Evolutionary conservation across 2,329 filamentous ascomycete genomes (phyloP), one percentile per base, ranked within the genome.

Genomic region (Colletotrichum spinosum): DNA sequence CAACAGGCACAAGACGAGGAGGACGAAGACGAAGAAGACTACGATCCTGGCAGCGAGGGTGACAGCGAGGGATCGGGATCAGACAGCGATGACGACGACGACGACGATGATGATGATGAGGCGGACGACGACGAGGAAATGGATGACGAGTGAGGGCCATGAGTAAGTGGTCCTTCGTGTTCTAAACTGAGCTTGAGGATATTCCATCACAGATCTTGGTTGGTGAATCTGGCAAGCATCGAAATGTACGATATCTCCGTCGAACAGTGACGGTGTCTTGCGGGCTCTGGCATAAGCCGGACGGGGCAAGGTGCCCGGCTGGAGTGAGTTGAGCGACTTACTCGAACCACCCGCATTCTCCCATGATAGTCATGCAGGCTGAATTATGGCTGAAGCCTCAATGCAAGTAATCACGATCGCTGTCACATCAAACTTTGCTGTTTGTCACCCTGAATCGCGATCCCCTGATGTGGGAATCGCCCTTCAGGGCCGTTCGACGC

Each of bases 11-110:
- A 86, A 64, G 86, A 89, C 42, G 87, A 88, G 53, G 87, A 89
- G 60, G 88, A 89, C 53, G 87, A 89, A 60, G 81, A 88, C 5
- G 88, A 90, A 69, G 88, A 90, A 69, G 88, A 90, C 70, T 90
- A 90, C 69, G 86, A 90, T 64, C 88, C 88, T 0, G 86, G 86
- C 0, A 86, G 82, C 44, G 86, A 88, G 6, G 86, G 80, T 0
- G 86, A 88, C 6, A 88, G 85, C 56, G 87, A 86, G 10, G 86
- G 87, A 0, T 85, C 82, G 1, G 86, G 86, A 2, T 83, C 81
- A 0, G 85, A 86, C 3, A 85, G 82, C 2, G 82, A 82, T 0
- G 82, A 79, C 0, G 80, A 77, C 0, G 80, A 76, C 1, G 82
- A 78, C 1, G 80, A 79, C 0, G 79, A 77, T 0, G 80, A 79